These are phyloP conservation scores for Takashimella koratensis DNA, from an alignment of 1,284 basidiomycete genomes.

Conservation along the genomic window DNA sequence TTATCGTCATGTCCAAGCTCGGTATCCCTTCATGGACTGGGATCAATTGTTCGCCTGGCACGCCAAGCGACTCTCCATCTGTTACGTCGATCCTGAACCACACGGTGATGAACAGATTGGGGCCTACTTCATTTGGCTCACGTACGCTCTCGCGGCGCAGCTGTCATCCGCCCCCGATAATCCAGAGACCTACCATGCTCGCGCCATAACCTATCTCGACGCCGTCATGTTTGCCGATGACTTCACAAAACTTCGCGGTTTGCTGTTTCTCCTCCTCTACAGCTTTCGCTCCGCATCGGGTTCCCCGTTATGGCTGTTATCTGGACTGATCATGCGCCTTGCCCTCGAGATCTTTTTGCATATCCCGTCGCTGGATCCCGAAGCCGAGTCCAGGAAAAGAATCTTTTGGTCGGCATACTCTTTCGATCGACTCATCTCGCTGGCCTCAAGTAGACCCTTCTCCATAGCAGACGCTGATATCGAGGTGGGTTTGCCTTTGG, in stretches of 20 bases:
- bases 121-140: conserved; percentile 16
- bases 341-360: conserved; percentile 14
- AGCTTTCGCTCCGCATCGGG: conserved; percentile 15
- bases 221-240: conserved; percentile 6
- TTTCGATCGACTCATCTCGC: conserved; percentile 15
- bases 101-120: conserved; percentile 5
- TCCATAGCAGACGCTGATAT: conserved; percentile 9
- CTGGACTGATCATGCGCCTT: conserved; percentile 14
- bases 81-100: background rate
- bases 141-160: conserved; percentile 12
- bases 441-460: conserved; percentile 11
- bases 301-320: conserved; percentile 13
- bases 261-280: conserved; percentile 15
- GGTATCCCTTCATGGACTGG: conserved; percentile 19
- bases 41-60: conserved; percentile 10
- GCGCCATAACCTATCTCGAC: conserved; percentile 11
- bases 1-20: conserved; percentile 14
- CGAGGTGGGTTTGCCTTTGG: conserved; percentile 9
- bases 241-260: conserved; percentile 10
- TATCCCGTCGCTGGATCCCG: background rate
- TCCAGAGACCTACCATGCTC: conserved; percentile 13
- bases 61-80: conserved; percentile 2
- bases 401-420: conserved; percentile 17
- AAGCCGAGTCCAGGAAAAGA: conserved; percentile 9
- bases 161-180: conserved; percentile 4